These are phyloP conservation scores for Plasmodium inui DNA, from an alignment of 169 alveolate species.

Conservation along the genomic window DNA sequence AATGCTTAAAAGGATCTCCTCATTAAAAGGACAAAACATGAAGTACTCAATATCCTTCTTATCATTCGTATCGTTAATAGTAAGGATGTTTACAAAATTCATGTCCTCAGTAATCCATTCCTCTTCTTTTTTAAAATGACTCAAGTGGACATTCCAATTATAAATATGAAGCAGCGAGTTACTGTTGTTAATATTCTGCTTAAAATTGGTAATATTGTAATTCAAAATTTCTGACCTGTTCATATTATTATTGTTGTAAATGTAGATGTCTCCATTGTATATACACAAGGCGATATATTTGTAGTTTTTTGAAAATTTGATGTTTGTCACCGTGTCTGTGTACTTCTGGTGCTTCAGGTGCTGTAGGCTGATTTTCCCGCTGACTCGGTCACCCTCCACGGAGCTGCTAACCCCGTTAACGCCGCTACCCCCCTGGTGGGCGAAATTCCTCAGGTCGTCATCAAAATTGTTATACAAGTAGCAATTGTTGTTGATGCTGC, in stretches of 20 bases:
- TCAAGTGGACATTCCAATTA: conserved; percentile 24
- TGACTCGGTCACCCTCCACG: neutral
- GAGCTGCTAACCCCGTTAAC: neutral
- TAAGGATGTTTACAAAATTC: conserved; percentile 48
- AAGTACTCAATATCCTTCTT: conserved; percentile 57
- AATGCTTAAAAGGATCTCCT: conserved; percentile 39
- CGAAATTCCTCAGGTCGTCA: conserved; percentile 15
- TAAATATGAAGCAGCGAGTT: conserved; percentile 36
- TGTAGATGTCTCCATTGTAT: conserved; percentile 71
- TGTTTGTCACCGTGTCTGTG: conserved; percentile 71
- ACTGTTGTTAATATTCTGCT: conserved; percentile 58
- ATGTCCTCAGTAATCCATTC: conserved; percentile 34
- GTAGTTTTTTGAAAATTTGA: conserved; percentile 23
- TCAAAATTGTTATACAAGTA: conserved; percentile 41
- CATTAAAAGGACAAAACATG: conserved; percentile 71
- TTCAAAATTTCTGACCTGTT: conserved; percentile 35
- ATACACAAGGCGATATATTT: conserved; percentile 42
- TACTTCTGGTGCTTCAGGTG: conserved; percentile 47
- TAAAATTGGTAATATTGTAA: conserved; percentile 44
- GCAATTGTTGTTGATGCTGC: conserved; percentile 63
- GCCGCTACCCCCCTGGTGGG: neutral
- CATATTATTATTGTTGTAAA: conserved; percentile 53
- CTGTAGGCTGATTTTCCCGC: neutral
- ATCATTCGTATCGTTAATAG: conserved; percentile 16
- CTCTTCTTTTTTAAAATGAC: neutral